Conservation (phyloP, 768 basidiomycete genomes). For the Kwoniella newhampshirensis region DNA sequence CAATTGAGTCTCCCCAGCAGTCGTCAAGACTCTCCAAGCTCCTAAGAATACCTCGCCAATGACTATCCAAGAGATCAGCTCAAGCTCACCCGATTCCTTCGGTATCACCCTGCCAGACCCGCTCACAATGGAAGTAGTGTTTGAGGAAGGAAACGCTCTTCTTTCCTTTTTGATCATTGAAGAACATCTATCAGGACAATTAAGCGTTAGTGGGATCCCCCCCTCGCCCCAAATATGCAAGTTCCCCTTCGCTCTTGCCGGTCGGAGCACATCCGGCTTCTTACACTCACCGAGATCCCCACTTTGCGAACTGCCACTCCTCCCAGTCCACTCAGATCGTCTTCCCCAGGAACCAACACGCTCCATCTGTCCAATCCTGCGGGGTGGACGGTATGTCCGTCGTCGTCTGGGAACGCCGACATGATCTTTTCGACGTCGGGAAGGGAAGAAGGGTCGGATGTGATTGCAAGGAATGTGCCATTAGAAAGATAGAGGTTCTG, state of each 20-base stretch:
- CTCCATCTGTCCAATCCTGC: constrained; percentile 29
- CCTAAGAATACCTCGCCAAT: constrained; percentile 41
- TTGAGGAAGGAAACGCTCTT: constrained; percentile 30
- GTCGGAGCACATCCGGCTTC: not conserved
- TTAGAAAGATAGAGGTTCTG: constrained; percentile 38
- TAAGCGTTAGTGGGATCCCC: not conserved
- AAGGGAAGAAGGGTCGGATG: constrained; percentile 17
- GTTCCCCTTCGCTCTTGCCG: not conserved
- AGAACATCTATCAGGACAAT: constrained; percentile 29
- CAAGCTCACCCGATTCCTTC: too few species aligned
- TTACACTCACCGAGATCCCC: constrained; percentile 33
- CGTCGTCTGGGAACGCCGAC: constrained; percentile 23
- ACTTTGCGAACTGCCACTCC: constrained; percentile 28
- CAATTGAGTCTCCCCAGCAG: constrained; percentile 29
- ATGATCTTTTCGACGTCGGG: constrained; percentile 30
- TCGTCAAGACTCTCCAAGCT: constrained; percentile 36
- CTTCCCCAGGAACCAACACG: constrained; percentile 19
- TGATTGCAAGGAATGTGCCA: constrained; percentile 32
- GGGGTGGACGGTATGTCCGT: constrained; percentile 17
- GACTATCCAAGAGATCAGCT: constrained; percentile 3
- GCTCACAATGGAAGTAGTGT: constrained; percentile 45
- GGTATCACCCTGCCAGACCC: not conserved
- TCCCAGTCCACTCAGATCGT: constrained; percentile 19
- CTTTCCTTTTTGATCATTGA: constrained; percentile 33
- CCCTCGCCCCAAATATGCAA: not conserved